Percentiles rank a stretch among this genome's conserved stretches.
phyloP scores from a whole-genome alignment of 371 early-diverging fungal genomes.

The Mucor saturninus region DNA sequence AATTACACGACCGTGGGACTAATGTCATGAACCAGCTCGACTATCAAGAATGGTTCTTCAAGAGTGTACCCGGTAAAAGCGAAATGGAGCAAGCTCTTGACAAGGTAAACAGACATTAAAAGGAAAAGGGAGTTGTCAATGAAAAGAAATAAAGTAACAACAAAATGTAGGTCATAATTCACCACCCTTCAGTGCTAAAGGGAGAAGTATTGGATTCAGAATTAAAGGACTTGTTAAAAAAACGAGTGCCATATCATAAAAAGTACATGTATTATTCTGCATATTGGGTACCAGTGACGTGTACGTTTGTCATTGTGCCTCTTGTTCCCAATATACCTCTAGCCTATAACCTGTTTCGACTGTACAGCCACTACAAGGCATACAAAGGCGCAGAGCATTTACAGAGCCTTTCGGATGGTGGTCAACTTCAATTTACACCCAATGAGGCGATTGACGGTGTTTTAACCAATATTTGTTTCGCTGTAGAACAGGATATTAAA shows the following conservation, averaged over 20 bases:
- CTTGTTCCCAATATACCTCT: constrained; percentile 83
- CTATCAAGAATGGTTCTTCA: constrained; percentile 81
- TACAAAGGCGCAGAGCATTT: constrained; percentile 69
- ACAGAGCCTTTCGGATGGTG: constrained; percentile 34
- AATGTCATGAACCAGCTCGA: constrained; percentile 74
- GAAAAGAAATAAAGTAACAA: too few species aligned
- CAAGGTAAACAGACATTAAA: constrained; percentile 34
- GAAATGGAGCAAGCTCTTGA: constrained; percentile 45
- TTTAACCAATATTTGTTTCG: neutral
- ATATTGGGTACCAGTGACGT: constrained; percentile 73
- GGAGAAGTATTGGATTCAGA: constrained; percentile 42
- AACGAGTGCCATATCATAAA: constrained; percentile 70
- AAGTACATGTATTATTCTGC: constrained; percentile 75
- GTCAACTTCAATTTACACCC: neutral
- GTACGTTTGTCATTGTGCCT: constrained; percentile 76
- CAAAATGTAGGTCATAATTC: constrained; percentile 43
- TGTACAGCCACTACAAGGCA: constrained; percentile 84
- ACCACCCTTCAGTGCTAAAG: constrained; percentile 49
- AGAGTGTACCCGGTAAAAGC: constrained; percentile 68
- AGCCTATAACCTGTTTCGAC: constrained; percentile 81
- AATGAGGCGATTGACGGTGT: constrained; percentile 3
- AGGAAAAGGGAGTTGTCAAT: neutral
- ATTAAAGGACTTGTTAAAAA: constrained; percentile 52
- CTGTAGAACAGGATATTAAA: constrained; percentile 30
- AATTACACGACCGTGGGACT: constrained; percentile 66